phyloP scores from a whole-genome alignment of 2,329 filamentous ascomycete species.

The Fusarium sp. region DNA sequence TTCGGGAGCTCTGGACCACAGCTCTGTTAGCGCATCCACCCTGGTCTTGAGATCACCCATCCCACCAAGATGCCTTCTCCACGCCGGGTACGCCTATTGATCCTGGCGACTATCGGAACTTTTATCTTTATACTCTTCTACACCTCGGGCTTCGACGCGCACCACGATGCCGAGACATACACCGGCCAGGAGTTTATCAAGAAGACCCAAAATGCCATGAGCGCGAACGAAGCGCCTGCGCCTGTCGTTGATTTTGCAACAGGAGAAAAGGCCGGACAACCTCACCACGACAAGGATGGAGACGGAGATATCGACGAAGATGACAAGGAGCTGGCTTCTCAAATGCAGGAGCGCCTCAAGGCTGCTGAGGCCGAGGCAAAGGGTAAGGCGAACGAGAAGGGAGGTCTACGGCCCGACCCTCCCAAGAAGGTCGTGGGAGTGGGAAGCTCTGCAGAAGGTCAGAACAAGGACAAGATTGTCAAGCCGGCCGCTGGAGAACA shows the following conservation, averaged over 20 bases:
- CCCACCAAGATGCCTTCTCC: constrained; percentile 72
- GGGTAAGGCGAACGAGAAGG: constrained; percentile 76
- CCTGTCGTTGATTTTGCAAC: constrained; percentile 58
- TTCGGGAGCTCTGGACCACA: constrained; percentile 29
- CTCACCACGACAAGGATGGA: constrained; percentile 63
- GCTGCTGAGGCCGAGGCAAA: constrained; percentile 78
- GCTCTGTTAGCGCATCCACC: constrained; percentile 42
- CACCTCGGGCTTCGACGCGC: constrained; percentile 70
- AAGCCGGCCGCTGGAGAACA: constrained; percentile 48
- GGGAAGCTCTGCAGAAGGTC: constrained; percentile 68
- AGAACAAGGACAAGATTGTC: constrained; percentile 59
- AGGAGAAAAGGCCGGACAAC: constrained; percentile 55
- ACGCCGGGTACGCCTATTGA: constrained; percentile 76
- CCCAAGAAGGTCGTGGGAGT: constrained; percentile 71
- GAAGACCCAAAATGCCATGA: constrained; percentile 70
- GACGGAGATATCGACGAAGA: constrained; percentile 70
- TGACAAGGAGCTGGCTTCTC: constrained; percentile 62
- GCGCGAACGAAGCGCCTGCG: constrained; percentile 53
- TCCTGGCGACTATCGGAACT: constrained; percentile 73
- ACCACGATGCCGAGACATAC: constrained; percentile 60
- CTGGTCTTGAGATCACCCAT: constrained; percentile 33
- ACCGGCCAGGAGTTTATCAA: constrained; percentile 69
- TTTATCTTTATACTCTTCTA: constrained; percentile 80
- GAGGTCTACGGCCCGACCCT: constrained; percentile 69
- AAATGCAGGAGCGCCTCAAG: constrained; percentile 73